Conservation (phyloP, 2,329 filamentous ascomycete genomes). For the Talaromyces sp. region DNA sequence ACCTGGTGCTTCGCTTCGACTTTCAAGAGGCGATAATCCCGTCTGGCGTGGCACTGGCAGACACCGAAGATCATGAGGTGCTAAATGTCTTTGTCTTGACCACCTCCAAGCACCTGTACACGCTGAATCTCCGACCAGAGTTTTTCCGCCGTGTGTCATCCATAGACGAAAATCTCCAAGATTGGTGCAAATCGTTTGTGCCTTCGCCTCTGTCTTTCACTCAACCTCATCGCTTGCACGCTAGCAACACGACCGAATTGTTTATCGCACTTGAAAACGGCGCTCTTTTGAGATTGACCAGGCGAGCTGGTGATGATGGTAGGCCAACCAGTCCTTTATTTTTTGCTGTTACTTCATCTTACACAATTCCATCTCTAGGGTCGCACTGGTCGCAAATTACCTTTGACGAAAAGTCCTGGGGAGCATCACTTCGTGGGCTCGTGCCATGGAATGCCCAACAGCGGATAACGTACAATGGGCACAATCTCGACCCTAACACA, state of each 20-base stretch:
- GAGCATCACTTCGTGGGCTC: slow-evolving; percentile 43
- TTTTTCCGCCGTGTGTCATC: slow-evolving; percentile 68
- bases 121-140: slow-evolving; percentile 74
- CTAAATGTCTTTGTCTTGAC: slow-evolving; percentile 77
- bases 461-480: slow-evolving; percentile 37
- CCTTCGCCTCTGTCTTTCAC: slow-evolving; percentile 73
- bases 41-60: slow-evolving; percentile 76
- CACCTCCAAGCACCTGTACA: slow-evolving; percentile 72
- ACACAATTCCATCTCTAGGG: slow-evolving; percentile 20
- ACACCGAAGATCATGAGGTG: slow-evolving; percentile 70
- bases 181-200: slow-evolving; percentile 69
- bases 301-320: slow-evolving; percentile 51
- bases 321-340: slow-evolving; percentile 12
- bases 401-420: slow-evolving; percentile 46
- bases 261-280: slow-evolving; percentile 60
- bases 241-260: slow-evolving; percentile 66
- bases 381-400: slow-evolving; percentile 43
- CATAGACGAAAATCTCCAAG: slow-evolving; percentile 67
- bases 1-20: slow-evolving; percentile 69
- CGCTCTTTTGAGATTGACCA: slow-evolving; percentile 60
- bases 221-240: slow-evolving; percentile 73
- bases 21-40: slow-evolving; percentile 70
- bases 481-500: slow-evolving; percentile 37
- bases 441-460: slow-evolving; percentile 41
- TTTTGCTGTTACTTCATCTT: slow-evolving; percentile 4